Percentiles rank a stretch among this genome's conserved stretches.
These are phyloP conservation scores for Aspergillus conjunctus DNA, from an alignment of 495 filamentous ascomycete species.

Conservation along the genomic window DNA sequence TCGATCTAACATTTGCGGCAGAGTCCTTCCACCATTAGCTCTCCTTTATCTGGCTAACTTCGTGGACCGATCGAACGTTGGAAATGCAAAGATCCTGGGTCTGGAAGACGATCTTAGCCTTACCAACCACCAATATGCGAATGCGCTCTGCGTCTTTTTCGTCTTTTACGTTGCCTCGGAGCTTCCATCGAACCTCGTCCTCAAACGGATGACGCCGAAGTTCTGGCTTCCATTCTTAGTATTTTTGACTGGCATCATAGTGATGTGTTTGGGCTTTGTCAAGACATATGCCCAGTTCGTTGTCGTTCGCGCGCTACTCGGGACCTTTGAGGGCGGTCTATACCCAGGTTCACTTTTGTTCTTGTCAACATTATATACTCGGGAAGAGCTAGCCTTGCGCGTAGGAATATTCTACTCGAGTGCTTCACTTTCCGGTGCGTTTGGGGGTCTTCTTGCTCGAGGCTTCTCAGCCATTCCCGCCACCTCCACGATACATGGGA, in stretches of 20 bases:
- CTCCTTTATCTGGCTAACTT: no score
- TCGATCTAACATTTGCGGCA: no score
- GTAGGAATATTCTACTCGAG: neutral
- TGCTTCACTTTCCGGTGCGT: neutral
- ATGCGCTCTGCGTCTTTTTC: neutral
- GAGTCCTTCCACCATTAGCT: no score
- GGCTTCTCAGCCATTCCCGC: no score
- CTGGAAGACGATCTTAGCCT: neutral
- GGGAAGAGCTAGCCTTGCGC: neutral
- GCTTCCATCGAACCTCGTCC: neutral
- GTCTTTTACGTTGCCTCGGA: neutral
- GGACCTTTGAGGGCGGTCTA: neutral
- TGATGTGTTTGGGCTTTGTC: neutral
- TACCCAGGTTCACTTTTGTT: neutral
- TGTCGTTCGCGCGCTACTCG: neutral
- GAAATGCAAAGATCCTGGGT: neutral
- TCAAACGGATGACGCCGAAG: neutral
- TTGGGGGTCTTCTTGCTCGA: neutral
- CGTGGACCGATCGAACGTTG: neutral
- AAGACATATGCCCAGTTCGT: neutral
- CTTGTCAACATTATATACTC: neutral
- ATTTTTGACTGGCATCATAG: neutral
- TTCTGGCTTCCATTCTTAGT: neutral
- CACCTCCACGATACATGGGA: no score
- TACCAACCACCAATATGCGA: neutral